Evolutionary conservation across 2,329 filamentous ascomycete species (phyloP), one percentile per base, ranked within the genome.

Genomic region (Ophiostoma ips): DNA sequence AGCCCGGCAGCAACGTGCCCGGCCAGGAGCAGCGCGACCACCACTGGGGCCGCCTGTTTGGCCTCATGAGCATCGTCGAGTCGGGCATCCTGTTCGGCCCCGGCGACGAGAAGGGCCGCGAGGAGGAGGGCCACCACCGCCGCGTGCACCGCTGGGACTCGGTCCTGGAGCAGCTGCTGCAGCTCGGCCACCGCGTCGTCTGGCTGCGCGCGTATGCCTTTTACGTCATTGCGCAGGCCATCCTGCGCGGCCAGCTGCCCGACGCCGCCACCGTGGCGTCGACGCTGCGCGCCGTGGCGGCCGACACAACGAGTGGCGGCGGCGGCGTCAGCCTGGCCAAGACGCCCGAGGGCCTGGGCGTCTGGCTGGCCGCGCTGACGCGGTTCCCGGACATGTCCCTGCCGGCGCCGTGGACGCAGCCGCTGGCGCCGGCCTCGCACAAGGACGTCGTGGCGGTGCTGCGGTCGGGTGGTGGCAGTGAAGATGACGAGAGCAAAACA

Each of bases 141-240:
- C n/a, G 34, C 15, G 48, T 50, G 43, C n/a, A 36, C 5, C 73
- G 70, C 59, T 88, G 83, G 79, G 70, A 72, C 43, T 70, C 73
- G 50, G 71, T 94, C n/a, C 68, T 95, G 45, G 76, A 83, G 49
- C 68, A 85, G 49, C 68, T 95, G 31, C 75, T 88, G 58, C 76
- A 81, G 54, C 73, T 95, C 53, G 80, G 84, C 37, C 76, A 79
- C 58, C 85, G 85, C 66, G 94, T 94, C 65, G 78, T 85, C 31
- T 95, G 89, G 90, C 72, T 96, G 56, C 78, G 87, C 53, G 82
- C 90, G 59, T 86, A 94, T 62, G 95, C 87, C 59, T 87, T 85
- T 31, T 87, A 82, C 73, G 78, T 92, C 45, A 71, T 95, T 24
- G 82, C 84, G 41, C 79, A 87, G 60, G 80, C 83, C 13, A 64